Conservation (phyloP, 2,329 filamentous ascomycete genomes). For the Botrytis elliptica region DNA sequence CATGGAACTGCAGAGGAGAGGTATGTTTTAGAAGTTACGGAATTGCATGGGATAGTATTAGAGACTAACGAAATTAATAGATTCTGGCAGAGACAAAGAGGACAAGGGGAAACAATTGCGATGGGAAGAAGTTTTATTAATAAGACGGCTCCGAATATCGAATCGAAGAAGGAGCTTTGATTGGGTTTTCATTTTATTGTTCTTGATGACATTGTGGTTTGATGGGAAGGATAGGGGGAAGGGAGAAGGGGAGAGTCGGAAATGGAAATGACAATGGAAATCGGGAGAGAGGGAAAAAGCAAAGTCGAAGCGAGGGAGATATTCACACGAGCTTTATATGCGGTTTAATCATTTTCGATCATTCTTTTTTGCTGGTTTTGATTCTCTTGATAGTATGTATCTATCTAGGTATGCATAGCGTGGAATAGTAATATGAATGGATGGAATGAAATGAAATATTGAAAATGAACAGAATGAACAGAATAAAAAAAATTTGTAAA, state of each 20-base stretch:
- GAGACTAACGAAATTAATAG: constrained; percentile 14
- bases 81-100: constrained; percentile 60
- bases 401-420: neutral
- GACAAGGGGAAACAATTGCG: constrained; percentile 56
- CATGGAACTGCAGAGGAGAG: constrained; percentile 55
- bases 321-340: neutral
- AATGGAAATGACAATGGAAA: neutral
- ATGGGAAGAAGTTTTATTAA: constrained; percentile 56
- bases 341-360: neutral
- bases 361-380: neutral
- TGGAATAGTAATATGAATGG: neutral
- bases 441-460: neutral
- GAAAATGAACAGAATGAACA: neutral
- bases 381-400: neutral
- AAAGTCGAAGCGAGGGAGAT: neutral
- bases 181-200: neutral
- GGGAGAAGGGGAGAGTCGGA: neutral
- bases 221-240: neutral
- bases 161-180: constrained; percentile 27
- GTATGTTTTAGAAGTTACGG: constrained; percentile 34
- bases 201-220: neutral
- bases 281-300: neutral
- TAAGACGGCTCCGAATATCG: constrained; percentile 37
- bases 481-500: too few species aligned
- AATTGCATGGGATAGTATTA: neutral